Conservation (phyloP, 2,329 filamentous ascomycete genomes). For the Trichothecium roseum region DNA sequence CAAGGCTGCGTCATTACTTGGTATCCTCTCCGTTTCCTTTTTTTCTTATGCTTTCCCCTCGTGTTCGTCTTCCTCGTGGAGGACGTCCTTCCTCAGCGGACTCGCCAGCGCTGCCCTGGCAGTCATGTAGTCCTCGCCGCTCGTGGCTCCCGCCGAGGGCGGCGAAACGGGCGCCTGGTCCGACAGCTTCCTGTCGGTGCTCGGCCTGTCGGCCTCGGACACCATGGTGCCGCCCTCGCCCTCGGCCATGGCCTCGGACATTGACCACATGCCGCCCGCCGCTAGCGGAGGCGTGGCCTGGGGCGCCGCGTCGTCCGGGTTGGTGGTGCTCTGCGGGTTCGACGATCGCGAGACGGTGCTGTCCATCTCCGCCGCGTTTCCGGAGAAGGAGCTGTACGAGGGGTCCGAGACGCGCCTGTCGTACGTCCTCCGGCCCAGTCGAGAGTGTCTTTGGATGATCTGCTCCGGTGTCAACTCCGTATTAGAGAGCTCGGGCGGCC, state of each 20-base stretch:
- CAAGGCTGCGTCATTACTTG: too few species aligned
- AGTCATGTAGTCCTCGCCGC: constrained; percentile 17
- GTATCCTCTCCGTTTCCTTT: too few species aligned
- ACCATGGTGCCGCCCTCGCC: background rate
- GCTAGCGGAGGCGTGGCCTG: constrained; percentile 1
- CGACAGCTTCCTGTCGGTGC: background rate
- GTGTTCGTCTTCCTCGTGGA: constrained; percentile 30
- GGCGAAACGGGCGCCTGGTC: constrained; percentile 14
- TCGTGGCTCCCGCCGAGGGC: constrained; percentile 15
- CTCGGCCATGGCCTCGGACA: constrained; percentile 4
- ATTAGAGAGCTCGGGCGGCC: constrained; percentile 32
- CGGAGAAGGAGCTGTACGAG: constrained; percentile 11
- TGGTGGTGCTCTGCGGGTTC: constrained; percentile 5
- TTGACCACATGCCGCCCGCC: constrained; percentile 3
- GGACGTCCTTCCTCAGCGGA: constrained; percentile 27
- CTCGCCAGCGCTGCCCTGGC: constrained; percentile 12
- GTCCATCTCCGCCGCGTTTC: constrained; percentile 10
- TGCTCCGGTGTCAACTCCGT: constrained; percentile 28
- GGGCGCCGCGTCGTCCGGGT: constrained; percentile 3
- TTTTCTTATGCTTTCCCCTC: constrained; percentile 15
- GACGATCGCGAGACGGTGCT: constrained; percentile 18
- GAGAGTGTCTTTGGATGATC: constrained; percentile 24
- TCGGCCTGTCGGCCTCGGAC: background rate
- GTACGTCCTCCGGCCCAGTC: constrained; percentile 11
- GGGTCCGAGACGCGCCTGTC: constrained; percentile 8